These are phyloP conservation scores for Inonotus obliquus DNA, from an alignment of 1,284 basidiomycete genomes.

Conservation along the genomic window DNA sequence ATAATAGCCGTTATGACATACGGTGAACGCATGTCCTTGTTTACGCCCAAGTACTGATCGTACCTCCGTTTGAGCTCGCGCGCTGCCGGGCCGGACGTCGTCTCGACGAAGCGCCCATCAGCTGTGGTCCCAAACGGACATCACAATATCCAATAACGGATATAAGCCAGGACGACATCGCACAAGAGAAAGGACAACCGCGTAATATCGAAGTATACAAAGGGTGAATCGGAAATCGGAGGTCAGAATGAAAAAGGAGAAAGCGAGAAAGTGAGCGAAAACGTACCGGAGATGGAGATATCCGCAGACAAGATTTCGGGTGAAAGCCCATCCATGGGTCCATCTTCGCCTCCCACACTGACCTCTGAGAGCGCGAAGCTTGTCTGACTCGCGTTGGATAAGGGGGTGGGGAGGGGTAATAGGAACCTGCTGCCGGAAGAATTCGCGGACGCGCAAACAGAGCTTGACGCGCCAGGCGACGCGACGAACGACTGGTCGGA, in stretches of 20 bases:
- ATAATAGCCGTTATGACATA: slow-evolving; percentile 74
- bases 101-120: slow-evolving; percentile 74
- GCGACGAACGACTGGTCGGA: neutral
- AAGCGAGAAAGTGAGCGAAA: neutral
- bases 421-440: slow-evolving; percentile 28
- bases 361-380: slow-evolving; percentile 40
- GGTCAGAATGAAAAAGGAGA: slow-evolving; percentile 12
- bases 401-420: slow-evolving; percentile 43
- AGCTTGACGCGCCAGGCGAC: neutral
- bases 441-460: neutral
- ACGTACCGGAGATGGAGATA: slow-evolving; percentile 58
- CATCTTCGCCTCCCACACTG: slow-evolving; percentile 21
- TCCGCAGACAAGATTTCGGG: slow-evolving; percentile 54
- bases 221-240: neutral
- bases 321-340: slow-evolving; percentile 30
- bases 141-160: neutral
- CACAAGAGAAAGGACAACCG: slow-evolving; percentile 13
- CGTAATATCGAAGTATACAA: slow-evolving; percentile 1
- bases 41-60: slow-evolving; percentile 62
- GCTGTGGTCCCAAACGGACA: slow-evolving; percentile 32
- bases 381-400: slow-evolving; percentile 37
- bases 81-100: slow-evolving; percentile 65
- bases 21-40: slow-evolving; percentile 62
- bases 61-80: slow-evolving; percentile 69
- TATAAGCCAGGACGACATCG: neutral